A percentile compares a stretch with the other conserved stretches of the same genome.
Evolutionary conservation across 2,329 filamentous ascomycete species (phyloP).

Genomic region (Aureobasidium pullulans): DNA sequence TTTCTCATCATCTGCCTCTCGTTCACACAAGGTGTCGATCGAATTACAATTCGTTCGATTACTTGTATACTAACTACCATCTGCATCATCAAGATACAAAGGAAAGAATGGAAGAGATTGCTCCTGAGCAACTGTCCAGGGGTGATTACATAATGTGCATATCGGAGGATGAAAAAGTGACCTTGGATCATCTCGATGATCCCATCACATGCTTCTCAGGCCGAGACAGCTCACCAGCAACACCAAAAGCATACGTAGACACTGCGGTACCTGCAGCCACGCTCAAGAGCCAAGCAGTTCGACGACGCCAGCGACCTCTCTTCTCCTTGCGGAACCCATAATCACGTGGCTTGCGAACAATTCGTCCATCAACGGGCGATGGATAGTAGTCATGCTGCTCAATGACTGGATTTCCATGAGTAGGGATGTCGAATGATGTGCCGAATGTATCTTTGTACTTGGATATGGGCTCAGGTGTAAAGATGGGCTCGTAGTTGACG

Average conservation of each 20-base stretch:
- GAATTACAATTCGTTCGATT: background rate
- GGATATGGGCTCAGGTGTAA: slow-evolving; percentile 7
- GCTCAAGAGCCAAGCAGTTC: slow-evolving; percentile 37
- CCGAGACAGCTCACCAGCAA: slow-evolving; percentile 43
- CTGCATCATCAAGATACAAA: background rate
- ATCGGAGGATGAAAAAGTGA: background rate
- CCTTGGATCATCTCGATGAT: background rate
- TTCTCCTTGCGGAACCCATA: slow-evolving; percentile 23
- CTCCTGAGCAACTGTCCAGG: too few species aligned
- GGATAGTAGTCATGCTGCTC: slow-evolving; percentile 42
- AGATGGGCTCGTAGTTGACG: slow-evolving; percentile 49
- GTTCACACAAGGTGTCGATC: background rate
- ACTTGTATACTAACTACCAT: background rate
- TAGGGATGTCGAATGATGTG: background rate
- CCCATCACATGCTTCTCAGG: background rate
- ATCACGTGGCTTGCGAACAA: slow-evolving; percentile 28
- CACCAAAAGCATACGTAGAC: slow-evolving; percentile 51
- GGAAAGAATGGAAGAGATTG: background rate
- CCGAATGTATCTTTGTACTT: background rate
- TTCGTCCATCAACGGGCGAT: slow-evolving; percentile 24
- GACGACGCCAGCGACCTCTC: slow-evolving; percentile 32
- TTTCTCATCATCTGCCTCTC: background rate
- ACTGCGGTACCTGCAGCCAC: slow-evolving; percentile 51
- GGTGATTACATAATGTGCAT: background rate
- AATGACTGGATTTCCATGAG: background rate